Evolutionary conservation across 1,139 yeast species (phyloP).

Genomic region (Candida sojae): DNA sequence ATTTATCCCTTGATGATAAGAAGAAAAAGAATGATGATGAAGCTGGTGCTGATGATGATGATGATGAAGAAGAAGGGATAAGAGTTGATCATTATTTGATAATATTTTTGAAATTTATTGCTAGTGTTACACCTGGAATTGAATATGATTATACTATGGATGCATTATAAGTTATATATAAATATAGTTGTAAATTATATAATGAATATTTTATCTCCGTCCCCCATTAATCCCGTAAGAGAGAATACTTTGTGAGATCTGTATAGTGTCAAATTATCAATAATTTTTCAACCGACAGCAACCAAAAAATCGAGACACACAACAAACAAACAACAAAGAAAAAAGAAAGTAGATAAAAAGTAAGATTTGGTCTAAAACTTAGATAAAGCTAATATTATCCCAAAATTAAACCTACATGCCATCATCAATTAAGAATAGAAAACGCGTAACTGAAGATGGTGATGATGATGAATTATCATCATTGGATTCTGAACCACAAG

Average conservation of each 20-base stretch:
- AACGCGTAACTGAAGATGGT: not conserved
- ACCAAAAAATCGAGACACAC: too few relatives aligned
- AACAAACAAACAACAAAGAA: too few relatives aligned
- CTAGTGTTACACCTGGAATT: slow-evolving; percentile 97
- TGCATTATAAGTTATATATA: slow-evolving; percentile 47
- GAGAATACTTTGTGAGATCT: too few relatives aligned
- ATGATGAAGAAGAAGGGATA: slow-evolving; percentile 42
- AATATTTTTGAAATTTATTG: slow-evolving; percentile 87
- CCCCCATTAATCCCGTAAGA: too few relatives aligned
- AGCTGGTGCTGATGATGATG: slow-evolving; percentile 16
- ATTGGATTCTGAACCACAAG: not conserved
- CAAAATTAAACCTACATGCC: not conserved
- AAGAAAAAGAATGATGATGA: slow-evolving; percentile 30
- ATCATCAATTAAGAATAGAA: slow-evolving; percentile 1
- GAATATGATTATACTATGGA: slow-evolving; percentile 98
- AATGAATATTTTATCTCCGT: too few relatives aligned
- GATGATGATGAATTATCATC: not conserved
- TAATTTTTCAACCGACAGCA: too few relatives aligned
- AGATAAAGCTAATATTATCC: too few relatives aligned
- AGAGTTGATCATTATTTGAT: slow-evolving; percentile 90
- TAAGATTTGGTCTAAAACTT: too few relatives aligned
- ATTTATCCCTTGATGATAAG: slow-evolving; percentile 17
- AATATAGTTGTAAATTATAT: too few relatives aligned
- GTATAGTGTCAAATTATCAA: too few relatives aligned
- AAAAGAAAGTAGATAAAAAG: too few relatives aligned